Base-by-base conservation (phyloP, 2,329 filamentous ascomycete species). In the Grosmannia penicillata region DNA sequence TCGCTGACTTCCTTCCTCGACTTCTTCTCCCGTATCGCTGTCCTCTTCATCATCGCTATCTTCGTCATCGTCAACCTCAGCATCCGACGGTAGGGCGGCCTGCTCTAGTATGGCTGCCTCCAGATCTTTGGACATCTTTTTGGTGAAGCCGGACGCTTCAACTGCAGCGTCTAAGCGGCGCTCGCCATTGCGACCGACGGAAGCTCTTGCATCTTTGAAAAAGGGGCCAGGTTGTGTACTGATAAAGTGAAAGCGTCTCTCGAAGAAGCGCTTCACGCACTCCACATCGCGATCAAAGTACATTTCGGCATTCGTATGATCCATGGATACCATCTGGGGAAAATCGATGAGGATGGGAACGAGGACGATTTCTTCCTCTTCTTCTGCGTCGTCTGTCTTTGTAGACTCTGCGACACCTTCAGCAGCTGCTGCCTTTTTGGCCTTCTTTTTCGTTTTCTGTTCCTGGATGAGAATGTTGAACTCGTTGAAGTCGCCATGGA, bases 401-500 rank as follows among this genome's bases (percentile, higher is more conserved):
- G 22, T 36, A 23, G 0, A 24, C 28, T 15, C 43, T 14, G 34
- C 47, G 23, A 35, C 55, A 31, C 33, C 33, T 39, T 44, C 33
- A 37, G 5, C 17, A 10, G 21, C 17, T 25, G 28, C 14, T n/a
- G 7, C 33, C 32, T 39, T 46, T 30, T 45, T 2, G 42, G 53
- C 62, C 37, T 66, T 72, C 56, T 94, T 85, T 53, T 89, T 46
- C 17, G 49, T 48, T 38, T 55, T 63, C 39, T 68, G 74, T 56
- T 96, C 89, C 54, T 91, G 85, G 55, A 98, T 78, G 25, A 98
- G 65, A 46, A 98, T 89, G 57, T 98, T 98, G 69, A 98, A 98
- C 58, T 98, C 93, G 63, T 98, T 98, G 65, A 93, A 98, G 56
- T 98, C 91, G 45, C 91, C 91, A 55, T 98, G 91, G 44, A 98